phyloP scores from a whole-genome alignment of 2,329 filamentous ascomycete genomes.

The Ambrosiella xylebori region DNA sequence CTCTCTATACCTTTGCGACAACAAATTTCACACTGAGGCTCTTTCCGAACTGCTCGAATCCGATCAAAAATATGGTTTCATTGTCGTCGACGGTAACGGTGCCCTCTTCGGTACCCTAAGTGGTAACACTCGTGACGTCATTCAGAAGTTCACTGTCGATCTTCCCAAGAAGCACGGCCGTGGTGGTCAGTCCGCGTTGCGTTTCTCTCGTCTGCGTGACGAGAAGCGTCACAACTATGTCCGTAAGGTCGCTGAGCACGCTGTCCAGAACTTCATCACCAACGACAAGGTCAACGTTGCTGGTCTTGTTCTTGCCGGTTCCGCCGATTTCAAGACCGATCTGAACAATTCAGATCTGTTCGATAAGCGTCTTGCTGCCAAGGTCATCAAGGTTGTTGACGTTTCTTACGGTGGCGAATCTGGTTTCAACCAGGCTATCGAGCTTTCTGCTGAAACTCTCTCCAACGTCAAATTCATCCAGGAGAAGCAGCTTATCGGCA shows the following conservation, averaged over 20 bases:
- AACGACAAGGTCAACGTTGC: conserved; percentile 97
- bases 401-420: conserved; percentile 98
- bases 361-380: conserved; percentile 72
- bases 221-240: conserved; percentile 99
- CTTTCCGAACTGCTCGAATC: conserved; percentile 93
- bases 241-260: conserved; percentile 92
- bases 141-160: conserved; percentile 98
- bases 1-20: conserved; percentile 97
- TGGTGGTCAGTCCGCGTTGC: conserved; percentile 98
- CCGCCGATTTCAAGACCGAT: conserved; percentile 98
- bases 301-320: conserved; percentile 87
- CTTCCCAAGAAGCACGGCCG: conserved; percentile 99
- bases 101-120: conserved; percentile 92
- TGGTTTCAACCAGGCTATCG: conserved; percentile 98
- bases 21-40: conserved; percentile 98
- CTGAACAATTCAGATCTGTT: conserved; percentile 96
- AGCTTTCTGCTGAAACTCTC: conserved; percentile 83
- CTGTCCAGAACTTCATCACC: conserved; percentile 97
- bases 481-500: conserved; percentile 98
- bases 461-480: conserved; percentile 99
- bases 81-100: conserved; percentile 99
- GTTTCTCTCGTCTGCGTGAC: conserved; percentile 98
- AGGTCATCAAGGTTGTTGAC: conserved; percentile 99
- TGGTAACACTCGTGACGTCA: conserved; percentile 88
- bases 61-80: conserved; percentile 98